Base-by-base conservation (phyloP, 2,329 filamentous ascomycete species). In the Clarireedia monteithiana region DNA sequence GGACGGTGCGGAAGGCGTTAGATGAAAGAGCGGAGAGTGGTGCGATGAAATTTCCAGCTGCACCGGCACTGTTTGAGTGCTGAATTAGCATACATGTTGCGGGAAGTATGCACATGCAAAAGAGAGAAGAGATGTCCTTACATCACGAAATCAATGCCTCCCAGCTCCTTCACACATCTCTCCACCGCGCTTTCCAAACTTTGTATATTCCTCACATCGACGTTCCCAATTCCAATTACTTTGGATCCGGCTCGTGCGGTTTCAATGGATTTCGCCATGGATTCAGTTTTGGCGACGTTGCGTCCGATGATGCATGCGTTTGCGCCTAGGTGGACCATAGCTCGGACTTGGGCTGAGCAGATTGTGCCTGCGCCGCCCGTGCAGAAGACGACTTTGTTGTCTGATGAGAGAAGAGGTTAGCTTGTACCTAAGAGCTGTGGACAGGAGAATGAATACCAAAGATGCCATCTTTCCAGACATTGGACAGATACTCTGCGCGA, bases 231-330 rank as follows among this genome's bases (percentile, higher is more conserved):
- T 2, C 90, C 92, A 48, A 99, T 78, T 26, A 97, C 92, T 68
- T 86, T 91, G 39, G 91, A 83, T 2, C 91, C 91, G 1, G 78
- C 71, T 26, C 94, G 82, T 30, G 85, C 88, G 2, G 85, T 86
- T 9, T 88, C 88, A 64, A 99, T 92, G 64, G 94, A 89, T 60
- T 80, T 80, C 4, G 94, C 94, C 65, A 83, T 86, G 1, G 74
- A 73, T 70, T 94, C 87, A 0, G 92, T 97, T 77, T 96, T 96
- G 64, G 89, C 84, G 46, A 86, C 81, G 70, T 89, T 96, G 64
- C 94, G 86, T 42, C 94, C 94, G 56, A 97, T 82, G 67, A 99
- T 97, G 72, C 89, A 95, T 50, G 94, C 94, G 66, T 97, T 86
- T 46, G 91, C 92, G 53, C 94, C 94, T 6, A 99, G 83, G 60